Evolutionary conservation across 140 eudicot species (phyloP).

Genomic region (Erigeron philadelphicus): DNA sequence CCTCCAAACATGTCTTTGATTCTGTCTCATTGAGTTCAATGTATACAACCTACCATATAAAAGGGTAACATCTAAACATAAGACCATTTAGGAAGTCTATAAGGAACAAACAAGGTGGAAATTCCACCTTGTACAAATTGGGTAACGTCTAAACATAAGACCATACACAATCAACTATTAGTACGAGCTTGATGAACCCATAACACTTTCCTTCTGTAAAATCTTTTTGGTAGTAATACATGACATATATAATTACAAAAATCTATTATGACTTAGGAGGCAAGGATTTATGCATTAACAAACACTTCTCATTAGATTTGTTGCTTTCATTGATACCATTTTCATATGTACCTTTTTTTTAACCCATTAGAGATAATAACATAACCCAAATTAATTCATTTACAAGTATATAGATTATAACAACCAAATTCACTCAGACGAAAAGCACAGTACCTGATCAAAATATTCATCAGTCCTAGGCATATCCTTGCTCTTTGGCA

Average conservation of each 20-base stretch:
- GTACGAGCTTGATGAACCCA: too few species aligned
- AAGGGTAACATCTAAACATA: not conserved
- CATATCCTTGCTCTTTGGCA: slow-evolving; percentile 70
- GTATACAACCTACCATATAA: slow-evolving; percentile 39
- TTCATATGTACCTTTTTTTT: not conserved
- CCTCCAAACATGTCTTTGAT: slow-evolving; percentile 41
- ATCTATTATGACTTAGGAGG: not conserved
- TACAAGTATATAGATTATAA: too few species aligned
- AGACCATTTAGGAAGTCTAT: not conserved
- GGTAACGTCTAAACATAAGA: too few species aligned
- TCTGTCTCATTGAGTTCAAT: slow-evolving; percentile 48
- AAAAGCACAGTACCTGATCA: slow-evolving; percentile 44
- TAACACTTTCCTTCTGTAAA: not conserved
- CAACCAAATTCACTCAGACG: too few species aligned
- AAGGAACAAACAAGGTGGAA: not conserved
- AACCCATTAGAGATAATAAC: not conserved
- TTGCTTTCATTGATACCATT: not conserved
- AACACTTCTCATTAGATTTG: not conserved
- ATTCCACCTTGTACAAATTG: not conserved
- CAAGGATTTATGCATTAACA: not conserved
- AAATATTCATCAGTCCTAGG: slow-evolving; percentile 56
- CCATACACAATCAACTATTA: too few species aligned
- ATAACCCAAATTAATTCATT: not conserved
- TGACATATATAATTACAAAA: not conserved
- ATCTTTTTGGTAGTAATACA: not conserved